These are phyloP conservation scores for Lasiosphaeriaceae sp. DNA, from an alignment of 495 filamentous ascomycete genomes.

Conservation along the genomic window DNA sequence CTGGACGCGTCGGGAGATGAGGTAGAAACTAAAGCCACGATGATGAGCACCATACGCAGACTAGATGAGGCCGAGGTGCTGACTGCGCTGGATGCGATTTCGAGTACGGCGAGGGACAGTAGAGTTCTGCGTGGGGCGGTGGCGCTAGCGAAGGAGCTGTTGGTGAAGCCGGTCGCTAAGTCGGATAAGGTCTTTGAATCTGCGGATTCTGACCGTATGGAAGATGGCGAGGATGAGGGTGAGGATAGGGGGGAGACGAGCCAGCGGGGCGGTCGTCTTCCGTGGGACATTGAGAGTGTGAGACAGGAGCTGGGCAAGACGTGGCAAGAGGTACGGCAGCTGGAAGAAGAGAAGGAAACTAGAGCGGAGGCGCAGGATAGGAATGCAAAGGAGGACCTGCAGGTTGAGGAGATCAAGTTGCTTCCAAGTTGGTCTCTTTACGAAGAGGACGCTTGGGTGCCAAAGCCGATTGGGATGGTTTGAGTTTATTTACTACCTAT, in stretches of 20 bases:
- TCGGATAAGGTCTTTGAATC: neutral
- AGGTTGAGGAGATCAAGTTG: constrained; percentile 1
- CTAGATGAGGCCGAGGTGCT: constrained; percentile 27
- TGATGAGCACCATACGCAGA: constrained; percentile 20
- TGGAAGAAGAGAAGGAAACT: constrained; percentile 14
- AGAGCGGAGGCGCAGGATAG: constrained; percentile 6
- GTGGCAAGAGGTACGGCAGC: constrained; percentile 1
- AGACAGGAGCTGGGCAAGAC: constrained; percentile 28
- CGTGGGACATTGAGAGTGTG: constrained; percentile 25
- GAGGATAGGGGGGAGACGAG: constrained; percentile 15
- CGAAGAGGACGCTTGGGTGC: constrained; percentile 51
- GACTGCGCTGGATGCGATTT: constrained; percentile 29
- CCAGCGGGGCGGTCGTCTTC: neutral
- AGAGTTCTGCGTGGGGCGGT: constrained; percentile 31
- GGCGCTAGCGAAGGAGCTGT: constrained; percentile 26
- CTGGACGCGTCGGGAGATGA: constrained; percentile 19
- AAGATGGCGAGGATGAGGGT: constrained; percentile 11
- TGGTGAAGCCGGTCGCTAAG: too few species aligned
- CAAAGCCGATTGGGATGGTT: constrained; percentile 60
- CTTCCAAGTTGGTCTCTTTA: constrained; percentile 48
- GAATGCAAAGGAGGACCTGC: constrained; percentile 11
- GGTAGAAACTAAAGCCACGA: neutral
- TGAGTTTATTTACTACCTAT: constrained; percentile 9
- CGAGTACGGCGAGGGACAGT: constrained; percentile 29
- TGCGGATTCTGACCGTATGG: constrained; percentile 17